phyloP scores from a whole-genome alignment of 345 rosid genomes.

The Dovyalis caffra region DNA sequence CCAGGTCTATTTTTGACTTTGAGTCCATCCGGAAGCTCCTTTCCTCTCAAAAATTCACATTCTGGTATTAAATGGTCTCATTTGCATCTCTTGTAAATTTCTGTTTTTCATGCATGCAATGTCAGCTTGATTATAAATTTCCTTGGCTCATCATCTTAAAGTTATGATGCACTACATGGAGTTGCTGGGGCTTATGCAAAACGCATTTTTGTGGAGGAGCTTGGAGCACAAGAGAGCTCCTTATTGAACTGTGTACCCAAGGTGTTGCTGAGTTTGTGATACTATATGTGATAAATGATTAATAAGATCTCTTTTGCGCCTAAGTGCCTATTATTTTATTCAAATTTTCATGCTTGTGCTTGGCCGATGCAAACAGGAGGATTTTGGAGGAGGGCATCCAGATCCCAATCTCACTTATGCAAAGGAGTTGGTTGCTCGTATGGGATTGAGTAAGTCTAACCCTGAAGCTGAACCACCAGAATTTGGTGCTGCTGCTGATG shows the following conservation, averaged over 20 bases:
- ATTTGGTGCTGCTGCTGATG: conserved; percentile 99
- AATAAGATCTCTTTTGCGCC: background rate
- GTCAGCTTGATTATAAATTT: conserved; percentile 8
- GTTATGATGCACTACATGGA: conserved; percentile 95
- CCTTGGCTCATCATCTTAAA: conserved; percentile 31
- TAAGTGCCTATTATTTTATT: background rate
- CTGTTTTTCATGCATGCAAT: conserved; percentile 11
- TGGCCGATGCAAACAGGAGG: conserved; percentile 59
- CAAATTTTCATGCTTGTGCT: conserved; percentile 7
- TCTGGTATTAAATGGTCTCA: conserved; percentile 59
- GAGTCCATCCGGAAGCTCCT: conserved; percentile 74
- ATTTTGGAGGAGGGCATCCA: conserved; percentile 99
- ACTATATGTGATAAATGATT: conserved; percentile 5
- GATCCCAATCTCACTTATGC: conserved; percentile 99
- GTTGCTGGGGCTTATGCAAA: conserved; percentile 98
- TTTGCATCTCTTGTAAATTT: conserved; percentile 2
- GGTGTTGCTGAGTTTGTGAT: conserved; percentile 42
- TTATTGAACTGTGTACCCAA: conserved; percentile 89
- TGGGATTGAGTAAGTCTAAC: conserved; percentile 88
- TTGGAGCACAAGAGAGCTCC: conserved; percentile 80
- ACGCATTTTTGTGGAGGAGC: conserved; percentile 92
- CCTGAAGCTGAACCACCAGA: conserved; percentile 82
- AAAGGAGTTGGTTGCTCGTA: conserved; percentile 86
- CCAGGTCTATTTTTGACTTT: conserved; percentile 93
- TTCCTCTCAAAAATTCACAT: conserved; percentile 79